Conservation (phyloP, 331 rosid species). For the Dryas integrifolia region DNA sequence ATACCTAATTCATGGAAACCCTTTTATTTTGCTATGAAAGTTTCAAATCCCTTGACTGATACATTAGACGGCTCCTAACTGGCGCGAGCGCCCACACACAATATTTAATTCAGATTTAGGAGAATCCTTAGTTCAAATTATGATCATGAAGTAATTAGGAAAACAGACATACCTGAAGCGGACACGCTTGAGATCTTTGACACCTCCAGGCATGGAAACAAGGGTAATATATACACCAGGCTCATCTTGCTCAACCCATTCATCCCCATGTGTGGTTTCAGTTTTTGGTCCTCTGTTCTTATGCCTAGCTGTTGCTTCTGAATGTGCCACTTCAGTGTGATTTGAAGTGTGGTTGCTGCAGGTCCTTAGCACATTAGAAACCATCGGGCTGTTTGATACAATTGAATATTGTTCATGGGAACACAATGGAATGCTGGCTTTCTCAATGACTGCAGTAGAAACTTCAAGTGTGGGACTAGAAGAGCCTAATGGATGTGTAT, state of each 20-base stretch:
- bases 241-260: constrained; percentile 43
- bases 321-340: constrained; percentile 20
- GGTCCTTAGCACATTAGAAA: constrained; percentile 7
- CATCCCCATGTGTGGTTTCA: constrained; percentile 27
- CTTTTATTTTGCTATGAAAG: background rate
- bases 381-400: constrained; percentile 13
- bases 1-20: background rate
- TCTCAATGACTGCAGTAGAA: constrained; percentile 17
- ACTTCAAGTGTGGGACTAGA: constrained; percentile 27
- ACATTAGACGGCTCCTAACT: background rate
- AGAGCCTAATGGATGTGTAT: constrained; percentile 16
- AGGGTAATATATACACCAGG: constrained; percentile 42
- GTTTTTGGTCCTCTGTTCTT: constrained; percentile 25
- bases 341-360: constrained; percentile 2
- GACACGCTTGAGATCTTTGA: constrained; percentile 42
- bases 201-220: constrained; percentile 36
- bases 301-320: constrained; percentile 27
- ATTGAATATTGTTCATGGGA: constrained; percentile 27
- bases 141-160: constrained; percentile 4
- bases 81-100: background rate
- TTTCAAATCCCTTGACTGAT: background rate
- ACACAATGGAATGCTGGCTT: constrained; percentile 17
- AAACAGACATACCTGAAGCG: constrained; percentile 39
- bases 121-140: background rate
- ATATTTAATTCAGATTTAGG: background rate